Percentiles rank a stretch among this genome's conserved stretches.
phyloP scores from a whole-genome alignment of 768 basidiomycete genomes.

The Lactarius trivialis region DNA sequence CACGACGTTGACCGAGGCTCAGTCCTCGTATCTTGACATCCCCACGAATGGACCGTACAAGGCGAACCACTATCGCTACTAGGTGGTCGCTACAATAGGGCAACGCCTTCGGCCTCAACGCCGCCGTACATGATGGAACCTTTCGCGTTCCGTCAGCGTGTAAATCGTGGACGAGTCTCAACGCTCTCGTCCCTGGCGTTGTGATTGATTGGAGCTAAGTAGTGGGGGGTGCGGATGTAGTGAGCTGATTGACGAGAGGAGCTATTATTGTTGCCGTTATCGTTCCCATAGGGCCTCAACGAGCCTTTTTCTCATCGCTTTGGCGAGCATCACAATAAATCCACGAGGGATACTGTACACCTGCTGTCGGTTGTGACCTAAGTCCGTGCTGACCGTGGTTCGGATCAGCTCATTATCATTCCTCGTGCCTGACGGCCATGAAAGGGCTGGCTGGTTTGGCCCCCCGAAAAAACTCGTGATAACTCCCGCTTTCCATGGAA shows the following conservation, averaged over 20 bases:
- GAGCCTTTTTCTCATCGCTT: constrained; percentile 33
- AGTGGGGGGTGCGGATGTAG: constrained; percentile 8
- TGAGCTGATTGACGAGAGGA: constrained; percentile 15
- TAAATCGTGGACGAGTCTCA: constrained; percentile 47
- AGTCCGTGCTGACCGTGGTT: constrained; percentile 3
- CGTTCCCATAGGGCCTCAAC: constrained; percentile 46
- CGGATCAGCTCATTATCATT: not conserved
- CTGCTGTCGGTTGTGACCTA: not conserved
- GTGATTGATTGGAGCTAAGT: constrained; percentile 8
- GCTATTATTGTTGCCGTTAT: constrained; percentile 15
- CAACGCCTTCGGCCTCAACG: constrained; percentile 87
- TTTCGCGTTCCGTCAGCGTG: constrained; percentile 55
- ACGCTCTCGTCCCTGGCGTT: constrained; percentile 32
- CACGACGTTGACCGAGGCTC: constrained; percentile 62
- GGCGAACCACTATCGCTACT: constrained; percentile 63
- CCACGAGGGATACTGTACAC: not conserved
- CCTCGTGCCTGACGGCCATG: not conserved
- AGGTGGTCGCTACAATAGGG: too few relatives aligned
- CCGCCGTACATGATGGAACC: constrained; percentile 47
- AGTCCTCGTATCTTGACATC: constrained; percentile 89
- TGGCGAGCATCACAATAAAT: constrained; percentile 1
- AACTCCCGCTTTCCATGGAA: constrained; percentile 9
- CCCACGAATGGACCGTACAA: constrained; percentile 79
- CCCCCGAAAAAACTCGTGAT: not conserved
- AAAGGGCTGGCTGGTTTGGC: not conserved